Base-by-base conservation (phyloP, 2,329 filamentous ascomycete genomes). In the Pseudovirgaria hyperparasitica region DNA sequence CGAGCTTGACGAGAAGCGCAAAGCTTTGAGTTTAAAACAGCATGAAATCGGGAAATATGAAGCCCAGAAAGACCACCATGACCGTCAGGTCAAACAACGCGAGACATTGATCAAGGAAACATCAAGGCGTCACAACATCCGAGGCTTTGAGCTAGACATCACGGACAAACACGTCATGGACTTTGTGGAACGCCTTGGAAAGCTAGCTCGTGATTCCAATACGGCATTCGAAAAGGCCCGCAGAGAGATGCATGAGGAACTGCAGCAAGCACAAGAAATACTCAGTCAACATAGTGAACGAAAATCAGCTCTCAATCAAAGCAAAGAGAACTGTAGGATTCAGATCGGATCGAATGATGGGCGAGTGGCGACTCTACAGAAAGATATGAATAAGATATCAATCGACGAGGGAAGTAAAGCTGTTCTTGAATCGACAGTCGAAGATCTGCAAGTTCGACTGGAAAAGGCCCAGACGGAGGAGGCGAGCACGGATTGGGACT, bases 401-500 rank as follows among this genome's bases (percentile, higher is more conserved):
- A 67, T 86, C 16, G 87, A 98, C 40, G 87, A 96, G 55, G 86
- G 86, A 4, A 71, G 72, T 17, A 82, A 82, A 49, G 79, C 80
- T 15, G 63, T 81, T 4, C 63, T 94, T 5, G 78, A 90, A 41
- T 70, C 75, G 10, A 76, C 78, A 28, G 69, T 81, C 25, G 69
- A 72, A 19, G 80, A 90, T 20, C 65, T 81, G 0, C 70, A 78
- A 33, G 58, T 60, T 11, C 69, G 67, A 18, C 62, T 92, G 10
- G 55, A 66, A 24, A 65, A 67, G 28, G 64, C 72, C 4, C 77
- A 72, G 35, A 60, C 69, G n/a, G 68, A 76, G 2, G 67, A 77
- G 25, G 67, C 72, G 19, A 57, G 57, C 11, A 67, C 73, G 8
- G 67, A 72, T 9, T 82, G 77, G 61, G 85, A 93, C 35, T 59